Conservation (phyloP, 2,329 filamentous ascomycete genomes). For the Aspergillus calidoustus region DNA sequence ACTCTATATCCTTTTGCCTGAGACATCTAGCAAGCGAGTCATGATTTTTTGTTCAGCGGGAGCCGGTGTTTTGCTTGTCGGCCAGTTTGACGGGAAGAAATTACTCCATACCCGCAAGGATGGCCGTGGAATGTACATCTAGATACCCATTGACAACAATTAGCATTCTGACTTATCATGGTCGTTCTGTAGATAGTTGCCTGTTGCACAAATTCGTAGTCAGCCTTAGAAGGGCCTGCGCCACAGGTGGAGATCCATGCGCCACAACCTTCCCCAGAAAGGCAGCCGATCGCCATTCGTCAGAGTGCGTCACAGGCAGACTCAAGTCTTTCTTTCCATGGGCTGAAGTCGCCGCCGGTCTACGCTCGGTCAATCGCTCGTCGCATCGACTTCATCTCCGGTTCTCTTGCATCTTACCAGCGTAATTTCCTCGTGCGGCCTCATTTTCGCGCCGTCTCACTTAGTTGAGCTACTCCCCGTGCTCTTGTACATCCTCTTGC, state of each 20-base stretch:
- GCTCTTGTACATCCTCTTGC: conserved; percentile 3
- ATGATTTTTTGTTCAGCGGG: conserved; percentile 14
- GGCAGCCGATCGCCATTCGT: conserved; percentile 14
- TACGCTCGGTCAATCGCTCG: background rate
- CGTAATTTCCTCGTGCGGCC: background rate
- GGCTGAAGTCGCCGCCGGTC: background rate
- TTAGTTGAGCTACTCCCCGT: conserved; percentile 3
- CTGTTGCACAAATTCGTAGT: background rate
- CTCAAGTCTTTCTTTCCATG: conserved; percentile 8
- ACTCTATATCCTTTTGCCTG: conserved; percentile 14
- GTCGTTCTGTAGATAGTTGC: background rate
- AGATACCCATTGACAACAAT: conserved; percentile 38
- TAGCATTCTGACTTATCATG: conserved; percentile 17
- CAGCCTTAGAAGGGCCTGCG: conserved; percentile 2
- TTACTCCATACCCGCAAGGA: conserved; percentile 14
- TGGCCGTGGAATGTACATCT: conserved; percentile 33
- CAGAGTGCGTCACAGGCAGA: conserved; percentile 12
- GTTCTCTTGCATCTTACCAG: too few species aligned
- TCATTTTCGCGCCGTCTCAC: background rate
- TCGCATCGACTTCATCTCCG: background rate
- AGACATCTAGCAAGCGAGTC: conserved; percentile 16
- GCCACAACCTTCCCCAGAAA: conserved; percentile 18
- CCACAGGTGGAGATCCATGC: conserved; percentile 17
- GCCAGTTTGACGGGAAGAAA: conserved; percentile 13
- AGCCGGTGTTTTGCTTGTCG: conserved; percentile 19